Conservation (phyloP, 306 rosid species). For the Chamaecrista fasciculata region DNA sequence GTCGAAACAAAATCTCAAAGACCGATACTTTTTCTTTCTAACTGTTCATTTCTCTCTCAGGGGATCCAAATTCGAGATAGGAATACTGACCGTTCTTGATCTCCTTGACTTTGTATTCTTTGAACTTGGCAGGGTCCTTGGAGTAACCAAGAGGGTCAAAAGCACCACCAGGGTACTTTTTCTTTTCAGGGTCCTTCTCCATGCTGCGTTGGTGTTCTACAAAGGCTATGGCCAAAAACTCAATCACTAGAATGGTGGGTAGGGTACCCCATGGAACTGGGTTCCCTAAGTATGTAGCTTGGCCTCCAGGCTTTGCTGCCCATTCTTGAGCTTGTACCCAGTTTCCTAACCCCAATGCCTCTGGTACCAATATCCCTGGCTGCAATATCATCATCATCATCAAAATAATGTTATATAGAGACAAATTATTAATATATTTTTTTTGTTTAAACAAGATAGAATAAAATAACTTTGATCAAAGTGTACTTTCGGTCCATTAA, state of each 20-base stretch:
- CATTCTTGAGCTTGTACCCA: conserved; percentile 98
- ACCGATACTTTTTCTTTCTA: too few relatives aligned
- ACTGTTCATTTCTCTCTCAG: too few relatives aligned
- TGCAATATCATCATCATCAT: too few relatives aligned
- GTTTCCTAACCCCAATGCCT: conserved; percentile 92
- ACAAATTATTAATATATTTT: too few relatives aligned
- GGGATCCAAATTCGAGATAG: too few relatives aligned
- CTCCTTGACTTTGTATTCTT: conserved; percentile 93
- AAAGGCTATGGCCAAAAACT: conserved; percentile 81
- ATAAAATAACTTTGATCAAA: too few relatives aligned
- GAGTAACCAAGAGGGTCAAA: conserved; percentile 98
- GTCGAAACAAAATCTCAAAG: too few relatives aligned
- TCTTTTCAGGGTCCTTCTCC: conserved; percentile 96
- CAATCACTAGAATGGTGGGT: conserved; percentile 87
- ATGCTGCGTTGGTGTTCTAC: conserved; percentile 98
- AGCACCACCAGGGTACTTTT: conserved; percentile 98
- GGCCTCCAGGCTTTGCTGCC: conserved; percentile 96
- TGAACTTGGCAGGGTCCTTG: conserved; percentile 80
- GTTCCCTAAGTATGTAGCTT: conserved; percentile 91
- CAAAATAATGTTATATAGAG: too few relatives aligned
- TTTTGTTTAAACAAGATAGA: too few relatives aligned
- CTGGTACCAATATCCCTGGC: conserved; percentile 98
- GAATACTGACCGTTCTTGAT: conserved; percentile 76
- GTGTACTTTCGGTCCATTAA: too few relatives aligned
- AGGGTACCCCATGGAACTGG: conserved; percentile 99